These are phyloP conservation scores for Aspergillus felis DNA, from an alignment of 2,329 filamentous ascomycete species.

Conservation along the genomic window DNA sequence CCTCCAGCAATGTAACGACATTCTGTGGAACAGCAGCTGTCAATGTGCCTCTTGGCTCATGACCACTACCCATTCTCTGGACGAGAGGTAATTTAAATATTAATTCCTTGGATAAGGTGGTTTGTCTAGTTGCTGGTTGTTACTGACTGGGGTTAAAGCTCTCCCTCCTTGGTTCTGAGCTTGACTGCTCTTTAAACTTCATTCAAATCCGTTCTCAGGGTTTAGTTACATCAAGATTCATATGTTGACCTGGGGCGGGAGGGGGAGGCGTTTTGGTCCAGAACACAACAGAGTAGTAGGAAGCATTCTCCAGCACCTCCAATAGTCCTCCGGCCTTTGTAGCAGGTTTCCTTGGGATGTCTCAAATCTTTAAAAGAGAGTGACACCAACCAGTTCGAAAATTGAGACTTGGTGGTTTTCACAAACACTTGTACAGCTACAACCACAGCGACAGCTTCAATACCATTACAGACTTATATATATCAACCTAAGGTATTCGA, in stretches of 20 bases:
- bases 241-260: no score
- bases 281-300: not conserved
- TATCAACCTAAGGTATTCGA: not conserved
- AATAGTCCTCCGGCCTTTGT: no score
- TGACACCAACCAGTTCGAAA: not conserved
- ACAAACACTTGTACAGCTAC: not conserved
- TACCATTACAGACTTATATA: not conserved
- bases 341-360: not conserved
- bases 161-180: not conserved
- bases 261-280: not conserved
- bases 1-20: not conserved
- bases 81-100: no score
- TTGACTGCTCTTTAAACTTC: not conserved
- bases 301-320: not conserved
- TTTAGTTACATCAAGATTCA: not conserved
- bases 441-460: not conserved
- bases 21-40: not conserved
- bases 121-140: not conserved
- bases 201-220: not conserved
- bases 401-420: not conserved
- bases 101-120: not conserved
- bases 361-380: not conserved
- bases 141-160: not conserved
- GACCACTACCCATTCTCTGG: no score
- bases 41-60: not conserved